Evolutionary conservation across 495 filamentous ascomycete genomes (phyloP).

Genomic region (Penicillium desertorum): DNA sequence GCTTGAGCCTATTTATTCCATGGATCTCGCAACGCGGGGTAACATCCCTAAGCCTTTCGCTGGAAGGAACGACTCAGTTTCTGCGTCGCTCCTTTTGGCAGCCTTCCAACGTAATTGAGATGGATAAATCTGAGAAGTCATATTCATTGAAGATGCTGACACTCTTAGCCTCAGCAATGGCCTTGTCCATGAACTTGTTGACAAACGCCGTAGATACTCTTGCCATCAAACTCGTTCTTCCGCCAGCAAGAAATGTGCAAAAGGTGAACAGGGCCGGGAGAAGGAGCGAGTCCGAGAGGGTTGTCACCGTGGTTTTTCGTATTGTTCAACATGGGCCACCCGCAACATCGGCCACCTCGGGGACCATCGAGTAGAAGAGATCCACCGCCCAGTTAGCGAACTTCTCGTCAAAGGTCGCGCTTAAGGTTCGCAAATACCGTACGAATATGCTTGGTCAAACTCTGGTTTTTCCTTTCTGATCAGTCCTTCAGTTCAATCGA

Average conservation of each 20-base stretch:
- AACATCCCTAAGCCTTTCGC: no score
- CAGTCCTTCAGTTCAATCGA: no score
- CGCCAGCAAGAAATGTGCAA: conserved; percentile 40
- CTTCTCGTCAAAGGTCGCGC: conserved; percentile 22
- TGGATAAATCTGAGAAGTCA: not conserved
- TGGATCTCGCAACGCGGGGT: no score
- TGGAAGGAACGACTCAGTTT: no score
- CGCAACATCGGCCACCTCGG: conserved; percentile 34
- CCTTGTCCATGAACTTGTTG: conserved; percentile 21
- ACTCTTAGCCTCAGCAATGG: conserved; percentile 19
- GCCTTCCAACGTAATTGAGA: no score
- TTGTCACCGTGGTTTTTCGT: conserved; percentile 48
- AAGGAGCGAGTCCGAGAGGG: conserved; percentile 48
- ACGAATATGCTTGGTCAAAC: no score
- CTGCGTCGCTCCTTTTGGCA: no score
- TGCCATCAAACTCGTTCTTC: conserved; percentile 35
- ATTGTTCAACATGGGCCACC: conserved; percentile 40
- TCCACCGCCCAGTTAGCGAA: conserved; percentile 28
- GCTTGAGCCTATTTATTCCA: no score
- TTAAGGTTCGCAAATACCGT: no score
- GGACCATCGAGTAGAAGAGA: conserved; percentile 36
- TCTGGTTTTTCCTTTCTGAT: no score
- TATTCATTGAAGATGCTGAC: conserved; percentile 48
- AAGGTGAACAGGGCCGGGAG: conserved; percentile 39
- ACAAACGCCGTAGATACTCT: conserved; percentile 21